Base-by-base conservation (phyloP, 345 rosid genomes). In the Lumnitzera littorea region DNA sequence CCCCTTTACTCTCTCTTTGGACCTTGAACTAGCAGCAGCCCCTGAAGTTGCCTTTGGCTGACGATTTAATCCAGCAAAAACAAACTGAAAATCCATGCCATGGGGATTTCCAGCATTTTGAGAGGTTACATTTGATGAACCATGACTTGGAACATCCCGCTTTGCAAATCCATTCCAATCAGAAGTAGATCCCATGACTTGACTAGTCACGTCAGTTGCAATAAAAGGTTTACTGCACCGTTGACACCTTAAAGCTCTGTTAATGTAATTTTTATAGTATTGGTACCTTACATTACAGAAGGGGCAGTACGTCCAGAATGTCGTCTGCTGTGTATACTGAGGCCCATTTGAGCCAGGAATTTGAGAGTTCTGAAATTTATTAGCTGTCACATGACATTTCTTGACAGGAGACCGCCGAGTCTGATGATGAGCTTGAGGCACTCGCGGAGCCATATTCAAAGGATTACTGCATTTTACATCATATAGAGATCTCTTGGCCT, bases 291-390 rank as follows among this genome's bases (percentile, higher is more conserved):
- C 17, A 46, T 68, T 70, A 70, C 98, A 92, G 48, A 62, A 63
- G 51, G 72, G 59, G 66, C 98, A 92, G 65, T 62, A 46, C 9
- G 98, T 82, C 94, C 83, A 84, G 73, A 87, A 92, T 13, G 89
- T 56, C 62, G 20, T 29, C 49, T n/a, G 68, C 9, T 61, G 67
- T 53, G 76, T 64, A 66, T 70, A 76, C 53, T 66, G 72, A 67
- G 13, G 13, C 48, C 71, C 12, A 50, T 63, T 52, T 2, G 70
- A 58, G 59, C 68, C 69, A 47, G 60, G 15, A 63, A 54, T 56
- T 11, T 56, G 72, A 2, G 79, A 62, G 49, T 62, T 50, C 52
- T 71, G 24, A 60, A 48, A 54, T 47, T 50, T 70, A 56, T 41
- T 67, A 36, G 63, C 60, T 56, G 66, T 52, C 41, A 51, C 77